Evolutionary conservation across 2,329 filamentous ascomycete species (phyloP), one percentile per base, ranked within the genome.

Genomic region (Graphium sp.): DNA sequence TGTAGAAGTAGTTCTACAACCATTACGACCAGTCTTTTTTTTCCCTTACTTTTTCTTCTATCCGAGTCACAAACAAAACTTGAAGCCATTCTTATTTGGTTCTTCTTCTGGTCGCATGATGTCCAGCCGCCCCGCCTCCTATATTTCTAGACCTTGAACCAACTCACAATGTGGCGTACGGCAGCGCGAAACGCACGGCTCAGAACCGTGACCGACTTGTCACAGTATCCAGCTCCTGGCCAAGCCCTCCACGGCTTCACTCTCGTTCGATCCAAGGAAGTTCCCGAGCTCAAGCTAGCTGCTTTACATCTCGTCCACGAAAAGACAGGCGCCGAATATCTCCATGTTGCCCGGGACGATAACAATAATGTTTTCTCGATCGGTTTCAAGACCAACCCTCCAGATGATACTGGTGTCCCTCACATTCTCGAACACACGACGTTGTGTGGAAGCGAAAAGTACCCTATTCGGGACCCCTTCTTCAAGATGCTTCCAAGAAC

Each of bases 361-460:
- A 79, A 77, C 60, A 98, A 98, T 59, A 98, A 98, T 80, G 89
- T 95, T 48, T 98, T 98, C 56, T 91, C 85, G 21, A 91, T 98
- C 45, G 89, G 85, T 29, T 98, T 98, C 72, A 94, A 94, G 68
- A 98, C 89, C 15, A 95, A 95, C 48, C 89, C 89, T 12, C 85
- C 85, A 7, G 84, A 98, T 53, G 84, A 89, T 45, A 95, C 89
- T 1, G 89, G 89, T 28, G 74, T 98, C 24, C 89, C 89, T 12
- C 89, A 98, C 55, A 95, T 98, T 41, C 65, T 98, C 32, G 89
- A 98, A 58, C 89, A 98, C 56, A 94, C 89, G 13, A 95, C 89
- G 2, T 60, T 98, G 24, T 98, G 89, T 46, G 89, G 89, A 14
- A 95, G 87, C 47, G 64, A 92, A 49, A 93, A 91, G 75, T 92